Evolutionary conservation across 2,329 filamentous ascomycete genomes (phyloP), one percentile per base, ranked within the genome.

Genomic region (Pseudopithomyces maydicus): DNA sequence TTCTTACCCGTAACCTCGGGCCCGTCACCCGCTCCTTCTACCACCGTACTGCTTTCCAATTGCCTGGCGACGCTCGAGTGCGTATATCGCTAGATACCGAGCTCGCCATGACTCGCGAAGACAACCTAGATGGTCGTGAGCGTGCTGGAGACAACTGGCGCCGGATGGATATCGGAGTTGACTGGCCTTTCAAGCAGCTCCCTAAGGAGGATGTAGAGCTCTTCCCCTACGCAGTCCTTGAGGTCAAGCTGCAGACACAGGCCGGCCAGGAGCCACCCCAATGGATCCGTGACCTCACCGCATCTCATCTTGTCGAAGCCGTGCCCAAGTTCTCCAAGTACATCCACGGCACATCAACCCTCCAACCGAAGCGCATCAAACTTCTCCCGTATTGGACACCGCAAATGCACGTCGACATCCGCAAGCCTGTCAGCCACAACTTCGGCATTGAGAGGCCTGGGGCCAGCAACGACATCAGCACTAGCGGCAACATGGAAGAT

Each of bases 301-400:
- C 91, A 12, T 97, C 92, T 61, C 95, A 99, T 79, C 84, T 99
- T 15, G 95, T 99, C 2, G 95, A 99, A 79, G 93, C 95, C n/a
- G 93, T 99, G 2, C 95, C 95, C 60, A 99, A 99, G 74, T 99
- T 98, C 78, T 97, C 92, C 71, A 99, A 99, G 79, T 99, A 98
- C 76, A 98, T 99, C 56, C 95, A 99, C 76, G 95, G 95, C 57
- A 92, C 89, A 1, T 94, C 94, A 10, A 90, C 87, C 11, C 79
- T 99, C 44, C 96, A 97, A 75, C 93, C 93, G 0, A 85, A 88
- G 43, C 87, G 90, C 54, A 99, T 99, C 76, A 82, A 97, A 46
- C 83, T 99, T 12, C 82, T 99, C 6, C 95, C 95, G 0, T 99
- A 91, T 81, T 99, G 95, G 95, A 91, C 94, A 82, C 95, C 95